These are phyloP conservation scores for Lantana camara DNA, from an alignment of 257 asterid species.

Conservation along the genomic window DNA sequence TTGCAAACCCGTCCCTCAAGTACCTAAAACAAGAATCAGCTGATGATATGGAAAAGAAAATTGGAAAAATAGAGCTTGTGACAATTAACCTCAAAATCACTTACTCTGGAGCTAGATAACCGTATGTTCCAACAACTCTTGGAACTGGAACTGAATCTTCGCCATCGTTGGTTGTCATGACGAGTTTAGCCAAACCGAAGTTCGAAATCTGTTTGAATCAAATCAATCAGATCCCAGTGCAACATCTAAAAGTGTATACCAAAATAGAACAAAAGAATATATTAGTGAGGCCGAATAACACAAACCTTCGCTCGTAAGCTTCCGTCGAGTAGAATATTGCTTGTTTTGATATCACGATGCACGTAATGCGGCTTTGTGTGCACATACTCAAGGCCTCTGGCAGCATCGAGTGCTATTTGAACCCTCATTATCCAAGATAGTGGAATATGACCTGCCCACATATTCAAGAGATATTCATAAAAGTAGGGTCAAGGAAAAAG, in stretches of 20 bases:
- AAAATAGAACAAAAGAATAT: too few relatives aligned
- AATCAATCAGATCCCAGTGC: conserved; percentile 22
- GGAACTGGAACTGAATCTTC: conserved; percentile 94
- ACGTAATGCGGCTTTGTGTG: conserved; percentile 97
- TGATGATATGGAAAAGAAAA: conserved; percentile 26
- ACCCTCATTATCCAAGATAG: conserved; percentile 92
- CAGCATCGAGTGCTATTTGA: conserved; percentile 95
- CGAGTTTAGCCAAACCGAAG: conserved; percentile 93
- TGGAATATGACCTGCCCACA: conserved; percentile 67
- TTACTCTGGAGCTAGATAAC: conserved; percentile 98
- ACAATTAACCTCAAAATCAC: conserved; percentile 18
- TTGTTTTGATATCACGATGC: conserved; percentile 92
- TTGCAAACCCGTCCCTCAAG: conserved; percentile 84
- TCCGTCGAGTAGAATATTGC: conserved; percentile 87
- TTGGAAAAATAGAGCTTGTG: neutral
- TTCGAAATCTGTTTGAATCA: conserved; percentile 69
- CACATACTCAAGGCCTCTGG: conserved; percentile 92
- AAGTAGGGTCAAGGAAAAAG: too few relatives aligned
- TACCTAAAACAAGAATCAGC: conserved; percentile 53
- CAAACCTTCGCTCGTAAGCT: conserved; percentile 87
- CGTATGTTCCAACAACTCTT: conserved; percentile 92
- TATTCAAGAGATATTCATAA: too few relatives aligned
- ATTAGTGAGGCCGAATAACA: neutral
- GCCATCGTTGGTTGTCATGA: conserved; percentile 69
- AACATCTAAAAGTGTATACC: neutral